Percentiles rank a stretch among this genome's conserved stretches.
Conservation (phyloP, 75 land plant species). For the Chamaecyparis obtusa region DNA sequence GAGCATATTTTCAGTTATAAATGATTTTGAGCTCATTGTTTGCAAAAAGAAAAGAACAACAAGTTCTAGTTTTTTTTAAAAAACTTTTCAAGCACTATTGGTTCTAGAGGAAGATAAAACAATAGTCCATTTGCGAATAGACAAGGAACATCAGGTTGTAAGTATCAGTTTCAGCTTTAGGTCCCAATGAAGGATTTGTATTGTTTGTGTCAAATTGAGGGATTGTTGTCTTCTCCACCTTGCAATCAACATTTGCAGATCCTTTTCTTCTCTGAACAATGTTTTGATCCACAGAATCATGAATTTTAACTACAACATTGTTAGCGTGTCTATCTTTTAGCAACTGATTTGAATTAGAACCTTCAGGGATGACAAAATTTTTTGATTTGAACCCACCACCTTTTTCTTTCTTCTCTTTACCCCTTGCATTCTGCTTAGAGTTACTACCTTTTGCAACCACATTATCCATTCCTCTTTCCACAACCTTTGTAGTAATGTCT, state of each 20-base stretch:
- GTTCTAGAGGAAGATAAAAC: no score
- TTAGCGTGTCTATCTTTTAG: background rate
- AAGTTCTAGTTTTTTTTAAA: no score
- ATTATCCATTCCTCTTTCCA: background rate
- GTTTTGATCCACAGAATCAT: no score
- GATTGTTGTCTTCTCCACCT: background rate
- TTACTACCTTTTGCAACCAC: conserved; percentile 4
- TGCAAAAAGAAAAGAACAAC: no score
- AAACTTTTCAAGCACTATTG: no score
- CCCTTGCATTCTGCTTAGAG: background rate
- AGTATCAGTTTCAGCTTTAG: background rate
- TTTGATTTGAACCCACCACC: background rate
- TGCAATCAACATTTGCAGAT: background rate
- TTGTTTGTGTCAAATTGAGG: background rate
- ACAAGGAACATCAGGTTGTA: no score
- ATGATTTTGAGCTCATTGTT: no score
- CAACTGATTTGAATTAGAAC: background rate
- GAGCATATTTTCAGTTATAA: no score
- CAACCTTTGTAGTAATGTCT: background rate
- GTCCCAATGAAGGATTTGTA: background rate
- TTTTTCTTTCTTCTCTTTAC: conserved; percentile 1
- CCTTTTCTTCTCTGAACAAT: background rate
- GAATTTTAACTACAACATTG: background rate
- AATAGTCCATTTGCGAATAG: no score
- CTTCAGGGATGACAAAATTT: background rate